Percentiles rank a stretch among this genome's conserved stretches.
Conservation (phyloP, 192 early-diverging fungal species). For the Mortierella hygrophila region DNA sequence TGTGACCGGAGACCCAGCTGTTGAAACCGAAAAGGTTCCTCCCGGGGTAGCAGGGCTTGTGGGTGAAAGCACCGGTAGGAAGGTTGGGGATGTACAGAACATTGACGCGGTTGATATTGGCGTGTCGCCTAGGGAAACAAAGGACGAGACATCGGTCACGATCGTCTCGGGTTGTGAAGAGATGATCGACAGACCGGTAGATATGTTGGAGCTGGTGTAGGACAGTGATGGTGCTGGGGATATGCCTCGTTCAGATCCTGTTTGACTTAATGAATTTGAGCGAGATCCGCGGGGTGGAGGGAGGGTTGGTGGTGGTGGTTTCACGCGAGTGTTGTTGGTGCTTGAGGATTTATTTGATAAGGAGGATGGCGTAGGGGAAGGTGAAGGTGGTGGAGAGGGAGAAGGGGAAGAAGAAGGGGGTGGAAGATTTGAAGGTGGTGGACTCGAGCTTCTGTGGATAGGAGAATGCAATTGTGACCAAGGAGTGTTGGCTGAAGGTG, state of each 20-base stretch:
- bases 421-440: neutral
- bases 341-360: neutral
- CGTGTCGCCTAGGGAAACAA: neutral
- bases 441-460: neutral
- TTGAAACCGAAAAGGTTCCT: neutral
- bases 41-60: conserved; percentile 7
- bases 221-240: conserved; percentile 23
- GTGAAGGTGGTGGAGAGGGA: neutral
- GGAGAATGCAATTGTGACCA: neutral
- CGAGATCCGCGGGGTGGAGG: conserved; percentile 1
- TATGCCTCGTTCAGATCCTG: neutral
- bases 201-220: conserved; percentile 22
- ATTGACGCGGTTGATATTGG: conserved; percentile 2
- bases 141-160: neutral
- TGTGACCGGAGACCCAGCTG: neutral
- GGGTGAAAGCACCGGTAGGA: conserved; percentile 4
- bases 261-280: neutral
- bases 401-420: neutral
- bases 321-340: neutral
- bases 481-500: neutral
- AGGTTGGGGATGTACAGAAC: neutral
- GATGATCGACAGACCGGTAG: neutral
- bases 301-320: neutral
- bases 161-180: neutral
- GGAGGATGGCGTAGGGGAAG: neutral